Conservation (phyloP, 352 stramenopile species). For the Globisporangium viniferum region DNA sequence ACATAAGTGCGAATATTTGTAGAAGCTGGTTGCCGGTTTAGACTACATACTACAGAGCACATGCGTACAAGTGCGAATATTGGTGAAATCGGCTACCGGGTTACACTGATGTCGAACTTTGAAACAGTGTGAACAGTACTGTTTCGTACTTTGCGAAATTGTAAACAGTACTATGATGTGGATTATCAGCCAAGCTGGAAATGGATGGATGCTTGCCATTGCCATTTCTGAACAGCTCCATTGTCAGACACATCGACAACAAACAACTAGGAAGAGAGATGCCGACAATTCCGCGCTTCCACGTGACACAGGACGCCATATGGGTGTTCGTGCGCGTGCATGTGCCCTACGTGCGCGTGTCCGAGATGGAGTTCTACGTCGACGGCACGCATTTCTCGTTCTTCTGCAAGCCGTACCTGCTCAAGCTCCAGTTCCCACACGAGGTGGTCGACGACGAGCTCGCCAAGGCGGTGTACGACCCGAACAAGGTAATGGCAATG, state of each 20-base stretch:
- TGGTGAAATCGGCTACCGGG: background rate
- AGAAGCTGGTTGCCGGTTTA: background rate
- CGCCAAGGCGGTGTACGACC: constrained; percentile 89
- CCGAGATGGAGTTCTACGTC: constrained; percentile 91
- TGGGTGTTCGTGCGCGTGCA: constrained; percentile 88
- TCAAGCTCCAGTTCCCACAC: constrained; percentile 94
- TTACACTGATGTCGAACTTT: background rate
- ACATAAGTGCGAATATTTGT: background rate
- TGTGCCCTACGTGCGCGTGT: constrained; percentile 89
- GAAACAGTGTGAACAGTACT: background rate
- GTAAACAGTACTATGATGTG: background rate
- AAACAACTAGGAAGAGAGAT: constrained; percentile 25
- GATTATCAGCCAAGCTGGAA: constrained; percentile 1
- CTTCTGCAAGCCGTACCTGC: constrained; percentile 96
- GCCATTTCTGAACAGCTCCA: background rate
- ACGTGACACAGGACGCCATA: constrained; percentile 75
- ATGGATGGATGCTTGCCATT: constrained; percentile 9
- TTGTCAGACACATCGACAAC: background rate
- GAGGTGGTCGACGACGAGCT: constrained; percentile 88
- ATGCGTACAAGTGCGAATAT: background rate
- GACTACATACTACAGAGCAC: background rate
- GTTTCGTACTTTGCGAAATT: background rate
- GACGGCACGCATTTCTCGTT: constrained; percentile 91
- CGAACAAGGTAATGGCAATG: constrained; percentile 59
- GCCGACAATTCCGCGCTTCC: constrained; percentile 79